Percentiles rank a stretch among this genome's conserved stretches.
These are phyloP conservation scores for Babesia sp. DNA, from an alignment of 169 alveolate species.

Conservation along the genomic window DNA sequence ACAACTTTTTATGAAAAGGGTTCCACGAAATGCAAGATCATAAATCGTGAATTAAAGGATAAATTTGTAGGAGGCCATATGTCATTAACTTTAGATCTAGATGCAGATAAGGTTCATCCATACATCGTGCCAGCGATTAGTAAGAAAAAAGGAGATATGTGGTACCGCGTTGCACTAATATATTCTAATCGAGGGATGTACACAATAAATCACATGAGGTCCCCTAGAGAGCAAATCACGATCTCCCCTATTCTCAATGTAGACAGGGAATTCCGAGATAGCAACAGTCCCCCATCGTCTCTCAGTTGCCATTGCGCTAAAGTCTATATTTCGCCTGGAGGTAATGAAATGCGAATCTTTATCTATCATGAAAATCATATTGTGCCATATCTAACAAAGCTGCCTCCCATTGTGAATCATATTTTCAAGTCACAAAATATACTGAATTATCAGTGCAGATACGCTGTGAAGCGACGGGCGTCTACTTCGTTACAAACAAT, in stretches of 20 bases:
- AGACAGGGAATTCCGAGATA: not conserved
- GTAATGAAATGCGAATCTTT: not conserved
- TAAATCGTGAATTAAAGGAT: too few relatives aligned
- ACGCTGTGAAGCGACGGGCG: not conserved
- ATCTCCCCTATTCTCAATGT: not conserved
- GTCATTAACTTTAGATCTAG: not conserved
- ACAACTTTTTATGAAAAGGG: too few relatives aligned
- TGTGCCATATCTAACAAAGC: not conserved
- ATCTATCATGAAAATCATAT: not conserved
- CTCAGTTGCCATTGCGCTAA: not conserved
- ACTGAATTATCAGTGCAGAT: not conserved
- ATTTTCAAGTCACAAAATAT: not conserved
- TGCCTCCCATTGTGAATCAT: not conserved
- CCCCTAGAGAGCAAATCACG: too few relatives aligned
- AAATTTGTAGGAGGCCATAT: not conserved
- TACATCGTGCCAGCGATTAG: too few relatives aligned
- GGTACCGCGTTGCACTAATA: too few relatives aligned
- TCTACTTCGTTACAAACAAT: not conserved
- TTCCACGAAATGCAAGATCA: too few relatives aligned
- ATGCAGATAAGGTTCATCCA: not conserved
- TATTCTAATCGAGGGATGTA: too few relatives aligned
- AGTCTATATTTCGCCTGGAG: not conserved
- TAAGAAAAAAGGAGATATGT: too few relatives aligned
- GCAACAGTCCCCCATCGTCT: not conserved
- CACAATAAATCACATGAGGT: too few relatives aligned